A percentile compares a stretch with the other conserved stretches of the same genome.
Conservation (phyloP, 139 green algal species). For the Axilococcus clingmanii region DNA sequence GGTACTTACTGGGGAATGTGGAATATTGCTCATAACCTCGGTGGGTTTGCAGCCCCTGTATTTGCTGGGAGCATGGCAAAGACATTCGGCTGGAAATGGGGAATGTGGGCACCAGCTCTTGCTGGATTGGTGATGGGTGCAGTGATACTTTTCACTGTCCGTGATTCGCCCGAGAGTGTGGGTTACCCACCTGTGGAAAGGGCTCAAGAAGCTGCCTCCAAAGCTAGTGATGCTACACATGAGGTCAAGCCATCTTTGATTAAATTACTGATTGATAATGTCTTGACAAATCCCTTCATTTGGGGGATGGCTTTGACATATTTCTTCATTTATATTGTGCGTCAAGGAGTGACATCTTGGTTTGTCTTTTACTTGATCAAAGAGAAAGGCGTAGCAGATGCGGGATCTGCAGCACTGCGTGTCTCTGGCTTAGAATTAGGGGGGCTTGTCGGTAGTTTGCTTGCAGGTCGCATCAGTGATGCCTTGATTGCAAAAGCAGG, state of each 20-base stretch:
- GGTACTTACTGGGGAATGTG: slow-evolving; percentile 88
- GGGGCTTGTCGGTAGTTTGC: slow-evolving; percentile 76
- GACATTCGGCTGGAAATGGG: slow-evolving; percentile 58
- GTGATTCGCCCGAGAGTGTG: slow-evolving; percentile 66
- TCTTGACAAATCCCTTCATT: slow-evolving; percentile 82
- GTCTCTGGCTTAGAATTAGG: slow-evolving; percentile 95
- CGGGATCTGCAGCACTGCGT: slow-evolving; percentile 58
- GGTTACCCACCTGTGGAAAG: slow-evolving; percentile 58
- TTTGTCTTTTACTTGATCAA: slow-evolving; percentile 93
- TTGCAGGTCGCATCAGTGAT: slow-evolving; percentile 77
- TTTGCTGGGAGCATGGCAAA: slow-evolving; percentile 76
- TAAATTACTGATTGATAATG: slow-evolving; percentile 68
- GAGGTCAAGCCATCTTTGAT: slow-evolving; percentile 39
- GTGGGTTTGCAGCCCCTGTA: slow-evolving; percentile 84
- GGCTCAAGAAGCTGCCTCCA: background rate
- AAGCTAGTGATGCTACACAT: background rate
- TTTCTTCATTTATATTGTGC: slow-evolving; percentile 91
- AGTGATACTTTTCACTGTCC: slow-evolving; percentile 66
- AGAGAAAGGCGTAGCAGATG: slow-evolving; percentile 71
- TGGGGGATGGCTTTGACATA: slow-evolving; percentile 91
- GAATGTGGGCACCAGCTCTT: slow-evolving; percentile 79
- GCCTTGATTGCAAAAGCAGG: slow-evolving; percentile 43
- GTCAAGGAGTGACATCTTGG: slow-evolving; percentile 85
- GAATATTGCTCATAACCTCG: slow-evolving; percentile 95
- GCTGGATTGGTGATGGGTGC: slow-evolving; percentile 67